Conservation (phyloP, 2,329 filamentous ascomycete genomes). For the Diplodia sapinea region DNA sequence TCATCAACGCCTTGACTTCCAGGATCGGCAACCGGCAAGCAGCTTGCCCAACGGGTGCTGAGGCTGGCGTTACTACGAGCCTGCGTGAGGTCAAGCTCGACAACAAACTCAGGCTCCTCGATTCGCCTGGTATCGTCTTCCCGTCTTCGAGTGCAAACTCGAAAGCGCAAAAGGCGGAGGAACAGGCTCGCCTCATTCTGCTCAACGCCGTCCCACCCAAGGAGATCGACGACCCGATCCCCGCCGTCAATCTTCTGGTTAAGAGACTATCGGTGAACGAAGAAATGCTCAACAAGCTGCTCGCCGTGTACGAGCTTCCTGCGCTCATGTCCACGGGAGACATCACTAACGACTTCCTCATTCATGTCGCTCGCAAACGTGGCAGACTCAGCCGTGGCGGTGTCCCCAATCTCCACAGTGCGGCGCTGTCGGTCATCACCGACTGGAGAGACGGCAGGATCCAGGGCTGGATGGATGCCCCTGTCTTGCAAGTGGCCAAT, state of each 20-base stretch:
- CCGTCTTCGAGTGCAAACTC: conserved; percentile 63
- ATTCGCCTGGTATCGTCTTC: conserved; percentile 95
- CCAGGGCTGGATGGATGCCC: conserved; percentile 86
- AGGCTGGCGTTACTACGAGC: conserved; percentile 89
- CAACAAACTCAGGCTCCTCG: conserved; percentile 89
- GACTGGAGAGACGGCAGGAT: conserved; percentile 97
- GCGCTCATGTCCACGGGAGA: conserved; percentile 77
- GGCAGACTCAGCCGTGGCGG: conserved; percentile 88
- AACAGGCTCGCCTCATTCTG: conserved; percentile 80
- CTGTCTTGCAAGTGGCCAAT: conserved; percentile 65
- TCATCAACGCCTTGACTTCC: conserved; percentile 89
- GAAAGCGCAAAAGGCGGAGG: conserved; percentile 65
- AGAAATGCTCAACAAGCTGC: conserved; percentile 77
- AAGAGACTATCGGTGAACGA: conserved; percentile 76
- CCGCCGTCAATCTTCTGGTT: conserved; percentile 83
- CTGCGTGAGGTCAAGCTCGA: conserved; percentile 92
- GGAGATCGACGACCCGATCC: conserved; percentile 90
- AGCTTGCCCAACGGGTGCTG: conserved; percentile 86
- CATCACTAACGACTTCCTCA: conserved; percentile 84
- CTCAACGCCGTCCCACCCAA: conserved; percentile 92
- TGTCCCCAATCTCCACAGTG: conserved; percentile 83
- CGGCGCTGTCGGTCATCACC: conserved; percentile 91
- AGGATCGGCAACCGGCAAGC: conserved; percentile 69
- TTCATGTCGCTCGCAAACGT: conserved; percentile 93
- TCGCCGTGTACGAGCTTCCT: conserved; percentile 82